Base-by-base conservation (phyloP, 2,329 filamentous ascomycete genomes). In the Dryadomyces quercus-mongolicae region DNA sequence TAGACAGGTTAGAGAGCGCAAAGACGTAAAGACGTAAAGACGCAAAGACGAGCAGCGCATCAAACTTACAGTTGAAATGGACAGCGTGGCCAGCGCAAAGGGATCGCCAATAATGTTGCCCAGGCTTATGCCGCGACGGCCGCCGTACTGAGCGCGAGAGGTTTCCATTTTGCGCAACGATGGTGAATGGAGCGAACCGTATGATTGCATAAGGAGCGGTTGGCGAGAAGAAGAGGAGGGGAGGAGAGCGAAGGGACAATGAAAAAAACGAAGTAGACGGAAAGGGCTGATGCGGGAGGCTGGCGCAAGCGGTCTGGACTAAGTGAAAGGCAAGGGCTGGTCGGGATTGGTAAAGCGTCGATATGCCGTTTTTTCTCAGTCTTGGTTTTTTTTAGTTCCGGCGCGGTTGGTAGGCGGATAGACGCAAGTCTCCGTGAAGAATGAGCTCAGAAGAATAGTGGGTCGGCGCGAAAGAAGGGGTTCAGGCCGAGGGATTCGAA, bases 51-150 rank as follows among this genome's bases (percentile, higher is more conserved):
- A 36, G 22, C 18, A 34, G 20, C 9, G 20, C 13, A 42, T 6
- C 3, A n/a, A 21, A 44, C 89, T 70, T 81, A 96, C 92, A 66
- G 88, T 77, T 59, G 86, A 82, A 68, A 97, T 96, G 55, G 92
- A 96, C 60, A 95, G 82, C 40, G 93, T 97, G 54, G 91, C 90
- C 57, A 98, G 80, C 57, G 92, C 91, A 70, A 98, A 97, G 6
- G 93, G 93, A 71, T 98, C 92, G 63, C 93, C 93, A 58, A 96
- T 78, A 63, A 98, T 90, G 71, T 96, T 94, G 67, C 87, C 87
- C 69, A 91, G 70, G 69, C 81, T 85, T 70, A 95, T 84, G 63
- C 74, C 73, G 65, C 68, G 74, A 65, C 78, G 74, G 65, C 75
- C 69, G 53, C 73, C 74, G 65, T 82, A 79, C 61, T 71, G 69